Evolutionary conservation across 1,284 basidiomycete species (phyloP).

Genomic region (Puccinia coronata): DNA sequence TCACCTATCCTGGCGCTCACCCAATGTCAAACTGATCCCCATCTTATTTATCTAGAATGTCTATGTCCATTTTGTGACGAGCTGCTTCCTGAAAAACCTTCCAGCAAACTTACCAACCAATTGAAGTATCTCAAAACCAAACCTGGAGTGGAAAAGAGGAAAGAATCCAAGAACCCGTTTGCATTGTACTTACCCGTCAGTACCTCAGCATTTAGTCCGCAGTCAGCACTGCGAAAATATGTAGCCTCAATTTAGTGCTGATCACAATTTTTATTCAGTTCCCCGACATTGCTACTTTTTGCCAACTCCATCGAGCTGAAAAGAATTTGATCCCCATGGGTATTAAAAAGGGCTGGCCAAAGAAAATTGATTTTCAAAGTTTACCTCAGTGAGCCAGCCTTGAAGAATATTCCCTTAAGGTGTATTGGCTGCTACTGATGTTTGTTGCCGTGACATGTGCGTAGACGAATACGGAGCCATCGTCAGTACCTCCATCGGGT

Average conservation of each 20-base stretch:
- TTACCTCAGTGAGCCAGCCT: constrained; percentile 64
- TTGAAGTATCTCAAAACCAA: constrained; percentile 56
- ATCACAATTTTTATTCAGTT: background rate
- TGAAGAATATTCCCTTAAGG: background rate
- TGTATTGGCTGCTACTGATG: background rate
- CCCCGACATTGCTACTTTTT: constrained; percentile 63
- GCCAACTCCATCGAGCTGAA: constrained; percentile 75
- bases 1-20: background rate
- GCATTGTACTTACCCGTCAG: constrained; percentile 9
- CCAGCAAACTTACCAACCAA: constrained; percentile 66
- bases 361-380: constrained; percentile 67
- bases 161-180: background rate
- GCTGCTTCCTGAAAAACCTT: constrained; percentile 67
- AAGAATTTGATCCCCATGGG: constrained; percentile 70
- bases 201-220: background rate
- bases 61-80: constrained; percentile 77
- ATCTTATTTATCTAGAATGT: constrained; percentile 59
- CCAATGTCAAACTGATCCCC: background rate
- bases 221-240: background rate
- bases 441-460: background rate
- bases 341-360: constrained; percentile 71
- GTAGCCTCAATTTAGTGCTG: background rate
- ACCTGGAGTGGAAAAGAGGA: background rate
- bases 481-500: background rate
- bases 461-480: background rate